Base-by-base conservation (phyloP, 2,329 filamentous ascomycete species). In the Chrysosporium keratinophilum region DNA sequence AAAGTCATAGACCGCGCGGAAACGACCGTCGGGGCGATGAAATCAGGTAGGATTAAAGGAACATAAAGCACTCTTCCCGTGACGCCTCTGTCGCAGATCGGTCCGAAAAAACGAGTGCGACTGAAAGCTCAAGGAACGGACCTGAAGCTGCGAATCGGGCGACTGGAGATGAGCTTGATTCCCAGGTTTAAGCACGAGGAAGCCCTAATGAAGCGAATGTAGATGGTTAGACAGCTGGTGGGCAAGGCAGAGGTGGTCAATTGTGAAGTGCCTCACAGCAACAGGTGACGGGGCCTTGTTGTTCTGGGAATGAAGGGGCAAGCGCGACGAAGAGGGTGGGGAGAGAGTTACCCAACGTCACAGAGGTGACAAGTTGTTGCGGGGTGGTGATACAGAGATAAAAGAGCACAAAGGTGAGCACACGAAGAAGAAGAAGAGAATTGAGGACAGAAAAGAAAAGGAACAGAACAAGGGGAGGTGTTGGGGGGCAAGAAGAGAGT, bases 381-480 rank as follows among this genome's bases (percentile, higher is more conserved):
- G 31, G 50, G 42, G 39, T 52, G 49, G 46, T 50, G 34, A 43
- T 44, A 54, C 46, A 50, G 33, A 31, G 14, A n/a, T n/a, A n/a
- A 42, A 43, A 55, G 48, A 42, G 43, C 50, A 50, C 54, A 44
- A 39, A 42, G 45, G 33, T 44, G 44, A 53, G 20, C 10, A n/a
- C 35, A 43, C 40, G 45, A 34, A 15, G 40, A 37, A 20, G 31
- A 54, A 40, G 46, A 31, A 44, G 52, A 45, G 51, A 44, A 40
- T 19, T 50, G 40, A 49, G 58, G 54, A 31, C 15, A 39, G 34
- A 33, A 34, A 41, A 50, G 39, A 52, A 56, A 37, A 50, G 51
- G 45, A 59, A 52, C 50, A 54, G 9, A 40, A 53, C 56, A 39
- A 42, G 59, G 55, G 54, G 59, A 59, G 33, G 28, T 28, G 23